Conservation (phyloP, 352 stramenopile species). For the Aphanomyces stellatus region DNA sequence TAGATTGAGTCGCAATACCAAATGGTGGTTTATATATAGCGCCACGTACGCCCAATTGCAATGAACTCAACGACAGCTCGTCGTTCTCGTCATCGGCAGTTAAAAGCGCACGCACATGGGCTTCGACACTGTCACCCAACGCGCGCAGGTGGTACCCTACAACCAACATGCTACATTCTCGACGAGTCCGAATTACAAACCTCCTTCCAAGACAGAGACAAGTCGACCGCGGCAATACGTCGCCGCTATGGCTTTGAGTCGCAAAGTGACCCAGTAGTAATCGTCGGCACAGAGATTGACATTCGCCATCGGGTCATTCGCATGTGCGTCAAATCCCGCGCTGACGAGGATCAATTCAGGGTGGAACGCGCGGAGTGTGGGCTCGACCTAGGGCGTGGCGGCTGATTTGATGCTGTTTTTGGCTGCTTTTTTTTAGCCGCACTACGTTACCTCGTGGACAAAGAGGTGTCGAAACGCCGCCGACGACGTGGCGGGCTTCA, state of each 20-base stretch:
- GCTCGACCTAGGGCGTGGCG: constrained; percentile 40
- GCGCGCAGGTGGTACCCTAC: constrained; percentile 38
- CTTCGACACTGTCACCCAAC: constrained; percentile 39
- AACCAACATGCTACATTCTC: not conserved
- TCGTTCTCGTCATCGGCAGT: not conserved
- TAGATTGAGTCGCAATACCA: too few relatives aligned
- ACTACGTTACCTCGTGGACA: too few relatives aligned
- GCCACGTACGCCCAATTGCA: too few relatives aligned
- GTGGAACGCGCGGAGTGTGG: constrained; percentile 47
- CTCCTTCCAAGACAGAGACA: constrained; percentile 48
- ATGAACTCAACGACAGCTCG: too few relatives aligned
- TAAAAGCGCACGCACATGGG: constrained; percentile 35
- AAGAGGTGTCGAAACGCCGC: constrained; percentile 36
- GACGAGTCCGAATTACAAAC: not conserved
- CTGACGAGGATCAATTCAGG: constrained; percentile 80
- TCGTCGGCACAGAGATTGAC: constrained; percentile 35
- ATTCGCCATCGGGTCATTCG: constrained; percentile 37
- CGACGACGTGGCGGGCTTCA: constrained; percentile 29
- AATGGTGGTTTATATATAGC: too few relatives aligned
- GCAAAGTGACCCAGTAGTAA: constrained; percentile 49
- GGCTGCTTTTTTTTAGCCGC: too few relatives aligned
- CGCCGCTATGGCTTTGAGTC: constrained; percentile 36
- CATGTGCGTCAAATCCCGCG: constrained; percentile 77
- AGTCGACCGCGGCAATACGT: constrained; percentile 35
- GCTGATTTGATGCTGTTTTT: too few relatives aligned